Evolutionary conservation across 2,329 filamentous ascomycete genomes (phyloP), one percentile per base, ranked within the genome.

Genomic region (Akanthomyces uredinophilus): DNA sequence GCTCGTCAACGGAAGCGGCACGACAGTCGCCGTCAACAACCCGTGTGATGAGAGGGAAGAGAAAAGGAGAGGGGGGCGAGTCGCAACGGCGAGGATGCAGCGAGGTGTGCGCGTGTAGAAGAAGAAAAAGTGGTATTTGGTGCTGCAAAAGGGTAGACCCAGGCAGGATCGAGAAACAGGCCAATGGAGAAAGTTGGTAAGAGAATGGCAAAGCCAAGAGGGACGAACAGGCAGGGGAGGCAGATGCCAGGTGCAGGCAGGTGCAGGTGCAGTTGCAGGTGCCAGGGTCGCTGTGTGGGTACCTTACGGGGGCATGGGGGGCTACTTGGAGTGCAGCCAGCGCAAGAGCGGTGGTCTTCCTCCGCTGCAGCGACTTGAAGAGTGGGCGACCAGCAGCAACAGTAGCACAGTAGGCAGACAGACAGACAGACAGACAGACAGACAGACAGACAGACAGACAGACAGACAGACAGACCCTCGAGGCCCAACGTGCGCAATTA

Each of bases 131-230:
- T 29, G 13, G 18, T 32, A 10, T 44, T 56, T 44, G 53, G 53
- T 35, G 53, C 47, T 56, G 53, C 27, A 29, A 35, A 46, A 56
- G 27, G 29, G 41, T 35, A 22, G 53, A 16, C 35, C 27, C 54
- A 47, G 54, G 55, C 29, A 49, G 29, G 32, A 50, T 50, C 55
- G 32, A 35, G 16, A 51, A 60, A 20, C 35, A 41, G 29, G 56
- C 41, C 46, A 51, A 46, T 60, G 46, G 56, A 41, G 47, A 27
- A 49, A 58, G 46, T 39, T 32, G 18, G 44, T 41, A 39, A 29
- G 37, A 43, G 20, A 58, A 46, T 47, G 54, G 55, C 44, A 58
- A 27, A 51, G 47, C 47, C 46, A 50, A 51, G 56, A 51, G 56
- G 56, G 47, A 51, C 37, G 56, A 60, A 43, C 55, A 35, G 55